Conservation (phyloP, 2,329 filamentous ascomycete genomes). For the Clonostachys rosea region DNA sequence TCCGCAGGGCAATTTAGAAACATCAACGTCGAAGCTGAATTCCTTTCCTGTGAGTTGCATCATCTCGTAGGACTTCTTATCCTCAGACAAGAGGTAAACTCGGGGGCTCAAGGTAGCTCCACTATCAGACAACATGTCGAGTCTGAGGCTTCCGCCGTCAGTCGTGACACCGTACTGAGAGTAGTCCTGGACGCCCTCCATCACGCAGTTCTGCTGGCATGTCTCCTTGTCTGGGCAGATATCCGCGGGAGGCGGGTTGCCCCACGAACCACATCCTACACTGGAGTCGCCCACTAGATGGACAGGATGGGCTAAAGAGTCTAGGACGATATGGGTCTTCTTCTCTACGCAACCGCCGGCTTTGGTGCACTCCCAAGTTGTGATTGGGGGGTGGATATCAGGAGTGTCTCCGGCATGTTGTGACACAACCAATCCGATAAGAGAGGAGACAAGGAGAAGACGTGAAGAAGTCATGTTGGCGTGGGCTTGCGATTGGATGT, state of each 20-base stretch:
- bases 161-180: constrained; percentile 21
- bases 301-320: constrained; percentile 39
- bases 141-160: constrained; percentile 17
- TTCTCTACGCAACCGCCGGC: constrained; percentile 39
- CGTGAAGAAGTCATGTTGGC: not conserved
- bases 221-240: constrained; percentile 43
- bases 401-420: constrained; percentile 31
- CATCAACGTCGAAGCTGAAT: constrained; percentile 63
- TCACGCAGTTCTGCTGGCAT: constrained; percentile 49
- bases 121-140: constrained; percentile 17
- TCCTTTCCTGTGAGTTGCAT: constrained; percentile 57
- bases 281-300: constrained; percentile 28
- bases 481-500: too few species aligned
- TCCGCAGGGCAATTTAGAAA: constrained; percentile 60
- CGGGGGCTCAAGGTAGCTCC: constrained; percentile 28
- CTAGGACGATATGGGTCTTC: constrained; percentile 43
- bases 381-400: constrained; percentile 45
- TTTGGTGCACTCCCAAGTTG: constrained; percentile 47
- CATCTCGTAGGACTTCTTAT: constrained; percentile 53
- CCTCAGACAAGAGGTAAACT: constrained; percentile 51
- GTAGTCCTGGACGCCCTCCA: constrained; percentile 46
- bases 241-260: constrained; percentile 27
- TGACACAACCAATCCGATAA: constrained; percentile 18
- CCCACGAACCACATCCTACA: constrained; percentile 22
- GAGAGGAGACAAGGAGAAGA: constrained; percentile 9